Evolutionary conservation across 352 stramenopile species (phyloP).

Genomic region (Pythium dissotocum): DNA sequence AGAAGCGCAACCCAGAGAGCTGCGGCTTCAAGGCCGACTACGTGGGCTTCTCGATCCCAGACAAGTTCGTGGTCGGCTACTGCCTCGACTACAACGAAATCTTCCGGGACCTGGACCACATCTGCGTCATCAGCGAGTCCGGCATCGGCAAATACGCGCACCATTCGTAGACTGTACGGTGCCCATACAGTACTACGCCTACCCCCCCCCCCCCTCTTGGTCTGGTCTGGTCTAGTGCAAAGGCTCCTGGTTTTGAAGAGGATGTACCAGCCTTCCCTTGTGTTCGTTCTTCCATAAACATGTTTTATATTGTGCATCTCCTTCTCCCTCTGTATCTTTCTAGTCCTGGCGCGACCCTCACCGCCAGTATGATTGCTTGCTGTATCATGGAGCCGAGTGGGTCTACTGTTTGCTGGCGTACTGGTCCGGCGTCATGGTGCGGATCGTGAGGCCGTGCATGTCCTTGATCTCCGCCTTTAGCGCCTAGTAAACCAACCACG

Average conservation of each 20-base stretch:
- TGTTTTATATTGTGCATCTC: slow-evolving; percentile 8
- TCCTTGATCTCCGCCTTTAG: slow-evolving; percentile 85
- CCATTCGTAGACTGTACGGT: slow-evolving; percentile 37
- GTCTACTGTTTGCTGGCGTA: slow-evolving; percentile 63
- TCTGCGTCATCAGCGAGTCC: slow-evolving; percentile 93
- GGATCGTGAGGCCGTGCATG: slow-evolving; percentile 86
- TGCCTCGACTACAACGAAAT: slow-evolving; percentile 98
- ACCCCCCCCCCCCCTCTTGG: neutral
- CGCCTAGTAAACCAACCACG: slow-evolving; percentile 37
- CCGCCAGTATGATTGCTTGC: neutral
- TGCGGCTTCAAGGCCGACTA: slow-evolving; percentile 94
- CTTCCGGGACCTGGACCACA: slow-evolving; percentile 95
- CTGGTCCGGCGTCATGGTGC: slow-evolving; percentile 78
- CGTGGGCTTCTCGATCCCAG: slow-evolving; percentile 95
- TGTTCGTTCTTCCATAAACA: slow-evolving; percentile 2
- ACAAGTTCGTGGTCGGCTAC: slow-evolving; percentile 96
- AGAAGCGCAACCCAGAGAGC: slow-evolving; percentile 92
- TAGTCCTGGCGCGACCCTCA: neutral
- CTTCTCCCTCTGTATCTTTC: neutral
- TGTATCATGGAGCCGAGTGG: neutral
- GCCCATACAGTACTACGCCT: neutral
- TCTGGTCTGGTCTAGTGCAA: neutral
- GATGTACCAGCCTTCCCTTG: slow-evolving; percentile 3
- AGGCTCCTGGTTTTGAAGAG: slow-evolving; percentile 3
- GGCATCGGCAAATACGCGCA: slow-evolving; percentile 89